These are phyloP conservation scores for Desmodesmus armatus DNA, from an alignment of 139 green algal genomes.

Conservation along the genomic window DNA sequence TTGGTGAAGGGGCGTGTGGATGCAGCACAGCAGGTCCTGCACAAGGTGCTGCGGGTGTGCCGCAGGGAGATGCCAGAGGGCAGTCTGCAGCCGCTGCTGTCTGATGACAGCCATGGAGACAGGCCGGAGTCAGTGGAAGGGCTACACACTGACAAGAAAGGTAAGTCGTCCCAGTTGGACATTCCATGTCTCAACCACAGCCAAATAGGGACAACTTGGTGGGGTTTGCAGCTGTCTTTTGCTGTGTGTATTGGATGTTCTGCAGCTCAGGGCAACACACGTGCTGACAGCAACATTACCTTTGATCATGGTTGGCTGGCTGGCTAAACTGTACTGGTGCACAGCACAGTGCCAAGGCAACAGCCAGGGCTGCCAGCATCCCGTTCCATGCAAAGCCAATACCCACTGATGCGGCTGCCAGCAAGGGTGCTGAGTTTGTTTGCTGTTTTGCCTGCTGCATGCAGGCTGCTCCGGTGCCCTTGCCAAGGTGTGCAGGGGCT, in stretches of 20 bases:
- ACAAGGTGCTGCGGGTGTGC: slow-evolving; percentile 55
- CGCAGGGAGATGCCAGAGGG: slow-evolving; percentile 49
- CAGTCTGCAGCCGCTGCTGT: slow-evolving; percentile 7
- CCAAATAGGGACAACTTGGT: background rate
- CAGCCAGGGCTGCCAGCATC: background rate
- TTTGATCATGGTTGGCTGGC: too few relatives aligned
- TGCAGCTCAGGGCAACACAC: too few relatives aligned
- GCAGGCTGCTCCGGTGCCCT: background rate
- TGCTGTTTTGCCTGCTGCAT: background rate
- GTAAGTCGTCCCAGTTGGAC: background rate
- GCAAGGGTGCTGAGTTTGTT: background rate
- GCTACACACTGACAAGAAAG: background rate
- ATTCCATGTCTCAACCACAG: background rate
- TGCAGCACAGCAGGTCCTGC: slow-evolving; percentile 49
- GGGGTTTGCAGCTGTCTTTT: too few relatives aligned
- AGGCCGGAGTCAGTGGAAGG: background rate
- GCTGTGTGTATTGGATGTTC: too few relatives aligned
- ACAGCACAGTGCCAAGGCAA: background rate
- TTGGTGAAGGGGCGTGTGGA: slow-evolving; percentile 50
- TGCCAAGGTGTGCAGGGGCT: background rate
- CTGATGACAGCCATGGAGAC: background rate
- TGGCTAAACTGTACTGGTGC: too few relatives aligned
- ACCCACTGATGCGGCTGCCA: background rate
- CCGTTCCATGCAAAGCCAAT: too few relatives aligned
- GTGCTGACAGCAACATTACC: too few relatives aligned